Conservation (phyloP, 768 basidiomycete genomes). For the Lyophyllum atratum region DNA sequence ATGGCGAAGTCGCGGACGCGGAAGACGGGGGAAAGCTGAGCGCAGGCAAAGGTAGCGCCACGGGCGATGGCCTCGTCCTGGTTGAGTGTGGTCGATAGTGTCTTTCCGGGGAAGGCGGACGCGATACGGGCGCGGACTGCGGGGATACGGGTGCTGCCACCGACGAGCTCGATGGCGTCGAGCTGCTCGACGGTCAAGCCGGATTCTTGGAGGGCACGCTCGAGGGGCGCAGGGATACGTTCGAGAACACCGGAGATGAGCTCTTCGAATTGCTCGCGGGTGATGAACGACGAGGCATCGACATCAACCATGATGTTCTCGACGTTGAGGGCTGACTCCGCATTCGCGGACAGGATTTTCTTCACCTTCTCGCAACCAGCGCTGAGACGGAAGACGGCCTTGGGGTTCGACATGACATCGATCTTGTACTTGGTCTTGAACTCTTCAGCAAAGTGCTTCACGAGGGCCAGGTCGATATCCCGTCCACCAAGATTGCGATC, state of each 20-base stretch:
- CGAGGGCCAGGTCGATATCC: constrained; percentile 91
- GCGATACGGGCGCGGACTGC: constrained; percentile 87
- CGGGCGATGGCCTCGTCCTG: constrained; percentile 97
- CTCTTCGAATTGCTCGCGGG: constrained; percentile 78
- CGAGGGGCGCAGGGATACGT: constrained; percentile 73
- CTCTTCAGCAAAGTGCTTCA: constrained; percentile 85
- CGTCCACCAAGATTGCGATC: constrained; percentile 95
- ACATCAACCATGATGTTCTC: constrained; percentile 97
- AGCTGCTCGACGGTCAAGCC: constrained; percentile 80
- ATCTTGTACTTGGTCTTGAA: constrained; percentile 99
- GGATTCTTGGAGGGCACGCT: constrained; percentile 57
- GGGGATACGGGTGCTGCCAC: constrained; percentile 76
- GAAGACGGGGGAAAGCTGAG: constrained; percentile 97
- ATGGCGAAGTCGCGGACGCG: constrained; percentile 94
- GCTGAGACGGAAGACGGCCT: constrained; percentile 88
- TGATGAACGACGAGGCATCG: constrained; percentile 85
- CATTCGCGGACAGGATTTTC: constrained; percentile 94
- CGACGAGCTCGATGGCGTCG: constrained; percentile 87
- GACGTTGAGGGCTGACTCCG: constrained; percentile 85
- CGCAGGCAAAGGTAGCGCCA: constrained; percentile 95
- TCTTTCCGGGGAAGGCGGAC: constrained; percentile 77
- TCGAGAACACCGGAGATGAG: constrained; percentile 78
- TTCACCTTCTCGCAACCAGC: constrained; percentile 93
- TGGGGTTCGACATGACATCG: constrained; percentile 88
- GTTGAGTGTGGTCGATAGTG: constrained; percentile 91